A percentile compares a stretch with the other conserved stretches of the same genome.
These are phyloP conservation scores for Dendrobium officinale DNA, from an alignment of 106 monocot genomes.

Conservation along the genomic window DNA sequence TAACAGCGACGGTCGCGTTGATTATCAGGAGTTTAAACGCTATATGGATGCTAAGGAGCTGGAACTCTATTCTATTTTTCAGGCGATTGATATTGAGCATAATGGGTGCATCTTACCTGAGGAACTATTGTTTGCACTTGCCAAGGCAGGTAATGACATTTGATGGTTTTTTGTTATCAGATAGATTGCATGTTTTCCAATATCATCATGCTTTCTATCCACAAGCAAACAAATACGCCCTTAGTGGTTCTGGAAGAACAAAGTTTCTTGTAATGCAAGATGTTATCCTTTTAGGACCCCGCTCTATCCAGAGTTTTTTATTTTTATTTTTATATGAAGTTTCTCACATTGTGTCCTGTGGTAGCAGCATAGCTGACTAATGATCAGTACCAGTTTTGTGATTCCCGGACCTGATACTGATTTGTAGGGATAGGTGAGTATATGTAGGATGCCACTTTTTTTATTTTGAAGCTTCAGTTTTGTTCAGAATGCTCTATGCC, in stretches of 20 bases:
- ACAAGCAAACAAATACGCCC: background rate
- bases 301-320: background rate
- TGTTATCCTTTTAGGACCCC: background rate
- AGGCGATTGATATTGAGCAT: slow-evolving; percentile 90
- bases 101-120: slow-evolving; percentile 92
- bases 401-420: too few relatives aligned
- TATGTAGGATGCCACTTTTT: too few relatives aligned
- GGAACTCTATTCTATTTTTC: slow-evolving; percentile 90
- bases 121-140: slow-evolving; percentile 89
- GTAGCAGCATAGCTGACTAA: too few relatives aligned
- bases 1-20: slow-evolving; percentile 67
- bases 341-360: too few relatives aligned
- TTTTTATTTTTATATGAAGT: background rate
- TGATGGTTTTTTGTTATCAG: background rate
- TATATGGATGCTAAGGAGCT: slow-evolving; percentile 94
- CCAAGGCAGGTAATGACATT: slow-evolving; percentile 66
- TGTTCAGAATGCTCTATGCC: too few relatives aligned
- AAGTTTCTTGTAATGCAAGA: background rate
- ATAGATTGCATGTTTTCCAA: background rate
- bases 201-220: background rate
- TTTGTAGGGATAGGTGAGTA: too few relatives aligned
- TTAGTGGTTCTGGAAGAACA: too few relatives aligned
- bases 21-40: slow-evolving; percentile 60
- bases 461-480: too few relatives aligned
- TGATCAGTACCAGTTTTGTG: too few relatives aligned